These are phyloP conservation scores for Nakazawaea molendinolei DNA, from an alignment of 805 yeast genomes.

Conservation along the genomic window DNA sequence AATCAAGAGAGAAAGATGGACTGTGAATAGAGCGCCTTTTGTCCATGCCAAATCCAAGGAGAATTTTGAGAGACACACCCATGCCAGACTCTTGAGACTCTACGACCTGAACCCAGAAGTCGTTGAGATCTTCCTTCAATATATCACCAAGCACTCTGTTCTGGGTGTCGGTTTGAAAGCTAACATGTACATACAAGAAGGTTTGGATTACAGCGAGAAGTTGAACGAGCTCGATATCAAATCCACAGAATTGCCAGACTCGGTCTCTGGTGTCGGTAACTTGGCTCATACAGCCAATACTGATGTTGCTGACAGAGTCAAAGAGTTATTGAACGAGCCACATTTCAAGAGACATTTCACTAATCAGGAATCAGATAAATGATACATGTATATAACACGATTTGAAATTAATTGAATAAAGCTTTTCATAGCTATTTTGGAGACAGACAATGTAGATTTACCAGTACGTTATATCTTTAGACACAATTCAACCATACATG, in stretches of 20 bases:
- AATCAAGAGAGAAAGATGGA: conserved; percentile 80
- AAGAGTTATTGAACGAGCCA: conserved; percentile 65
- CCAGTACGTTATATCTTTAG: not conserved
- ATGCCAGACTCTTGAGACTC: conserved; percentile 62
- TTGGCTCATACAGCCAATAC: conserved; percentile 23
- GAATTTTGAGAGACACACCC: conserved; percentile 86
- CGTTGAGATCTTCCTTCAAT: conserved; percentile 74
- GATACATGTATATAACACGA: conserved; percentile 3
- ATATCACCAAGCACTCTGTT: conserved; percentile 66
- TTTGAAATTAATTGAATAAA: no score
- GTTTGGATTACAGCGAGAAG: conserved; percentile 34
- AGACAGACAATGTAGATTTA: not conserved
- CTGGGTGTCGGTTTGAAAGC: conserved; percentile 85
- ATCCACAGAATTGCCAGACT: conserved; percentile 18
- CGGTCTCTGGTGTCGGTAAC: conserved; percentile 15
- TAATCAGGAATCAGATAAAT: conserved; percentile 14
- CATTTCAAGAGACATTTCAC: conserved; percentile 54
- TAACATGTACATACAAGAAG: conserved; percentile 48
- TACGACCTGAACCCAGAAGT: conserved; percentile 85
- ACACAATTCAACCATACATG: conserved; percentile 59
- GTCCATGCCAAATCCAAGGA: conserved; percentile 92
- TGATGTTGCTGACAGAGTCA: conserved; percentile 59
- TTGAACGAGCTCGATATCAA: conserved; percentile 25
- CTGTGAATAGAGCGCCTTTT: conserved; percentile 89
- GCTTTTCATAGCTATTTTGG: no score